These are phyloP conservation scores for Talaromyces sp. DNA, from an alignment of 2,329 filamentous ascomycete genomes.

Conservation along the genomic window DNA sequence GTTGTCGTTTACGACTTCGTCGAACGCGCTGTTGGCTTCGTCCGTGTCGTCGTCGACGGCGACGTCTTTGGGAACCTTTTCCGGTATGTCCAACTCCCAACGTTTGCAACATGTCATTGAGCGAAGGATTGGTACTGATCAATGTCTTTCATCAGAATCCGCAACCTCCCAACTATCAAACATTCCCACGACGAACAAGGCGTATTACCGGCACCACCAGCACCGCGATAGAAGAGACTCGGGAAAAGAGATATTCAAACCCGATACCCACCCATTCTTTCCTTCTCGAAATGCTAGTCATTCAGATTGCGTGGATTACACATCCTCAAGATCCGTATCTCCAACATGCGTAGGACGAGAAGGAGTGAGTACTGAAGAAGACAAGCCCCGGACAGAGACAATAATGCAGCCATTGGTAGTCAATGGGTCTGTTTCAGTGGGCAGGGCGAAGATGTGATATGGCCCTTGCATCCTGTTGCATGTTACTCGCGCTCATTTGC, in stretches of 20 bases:
- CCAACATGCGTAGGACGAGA: background rate
- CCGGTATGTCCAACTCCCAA: background rate
- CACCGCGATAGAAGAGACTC: constrained; percentile 14
- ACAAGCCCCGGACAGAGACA: constrained; percentile 8
- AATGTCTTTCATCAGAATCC: background rate
- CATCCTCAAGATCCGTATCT: constrained; percentile 6
- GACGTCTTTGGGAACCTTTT: background rate
- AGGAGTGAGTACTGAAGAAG: background rate
- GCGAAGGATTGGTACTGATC: background rate
- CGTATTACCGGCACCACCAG: background rate
- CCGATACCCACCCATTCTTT: background rate
- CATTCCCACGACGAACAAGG: background rate
- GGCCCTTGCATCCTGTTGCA: background rate
- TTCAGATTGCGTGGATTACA: background rate
- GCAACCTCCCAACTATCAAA: background rate
- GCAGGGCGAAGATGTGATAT: constrained; percentile 8
- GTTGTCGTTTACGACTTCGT: background rate
- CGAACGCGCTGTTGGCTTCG: background rate
- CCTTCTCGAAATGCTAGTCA: background rate
- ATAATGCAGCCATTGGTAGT: constrained; percentile 32
- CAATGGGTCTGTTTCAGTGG: constrained; percentile 27
- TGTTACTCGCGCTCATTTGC: background rate
- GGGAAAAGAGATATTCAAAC: constrained; percentile 11
- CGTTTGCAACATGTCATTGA: background rate
- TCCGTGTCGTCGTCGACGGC: constrained; percentile 8